These are phyloP conservation scores for Paramecium primaurelia DNA, from an alignment of 73 alveolate genomes.

Conservation along the genomic window DNA sequence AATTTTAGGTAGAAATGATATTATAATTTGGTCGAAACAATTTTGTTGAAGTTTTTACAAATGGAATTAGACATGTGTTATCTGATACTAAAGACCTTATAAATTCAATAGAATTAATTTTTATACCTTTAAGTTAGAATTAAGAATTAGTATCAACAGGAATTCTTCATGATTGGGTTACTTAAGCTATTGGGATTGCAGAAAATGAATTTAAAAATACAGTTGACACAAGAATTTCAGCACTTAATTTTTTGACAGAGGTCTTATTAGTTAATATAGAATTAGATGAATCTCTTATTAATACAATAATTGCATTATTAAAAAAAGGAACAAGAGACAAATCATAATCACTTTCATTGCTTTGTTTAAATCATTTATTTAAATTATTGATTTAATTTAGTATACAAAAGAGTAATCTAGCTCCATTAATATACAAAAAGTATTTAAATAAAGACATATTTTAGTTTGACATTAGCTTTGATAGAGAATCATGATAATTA, in stretches of 20 bases:
- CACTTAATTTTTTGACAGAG: constrained; percentile 72
- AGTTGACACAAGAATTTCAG: constrained; percentile 74
- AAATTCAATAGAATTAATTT: constrained; percentile 57
- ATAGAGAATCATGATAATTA: constrained; percentile 93
- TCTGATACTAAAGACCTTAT: constrained; percentile 48
- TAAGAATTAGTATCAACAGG: constrained; percentile 69
- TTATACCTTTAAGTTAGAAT: constrained; percentile 59
- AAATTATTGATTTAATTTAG: constrained; percentile 78
- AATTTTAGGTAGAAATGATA: constrained; percentile 45
- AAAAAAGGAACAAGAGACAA: constrained; percentile 77
- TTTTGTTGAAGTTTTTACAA: constrained; percentile 66
- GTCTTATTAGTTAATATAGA: constrained; percentile 63
- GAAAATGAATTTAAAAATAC: constrained; percentile 76
- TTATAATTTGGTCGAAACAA: constrained; percentile 58
- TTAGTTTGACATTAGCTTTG: constrained; percentile 82
- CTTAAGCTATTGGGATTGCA: constrained; percentile 71
- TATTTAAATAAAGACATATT: not conserved
- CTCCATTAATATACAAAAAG: constrained; percentile 86
- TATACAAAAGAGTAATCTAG: constrained; percentile 87
- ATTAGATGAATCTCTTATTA: constrained; percentile 67
- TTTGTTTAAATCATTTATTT: constrained; percentile 67
- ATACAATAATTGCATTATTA: constrained; percentile 60
- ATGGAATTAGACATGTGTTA: constrained; percentile 31
- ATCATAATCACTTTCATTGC: constrained; percentile 62
- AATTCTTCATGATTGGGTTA: constrained; percentile 77